Base-by-base conservation (phyloP, 83 land plant species). In the Diphasiastrum complanatum region DNA sequence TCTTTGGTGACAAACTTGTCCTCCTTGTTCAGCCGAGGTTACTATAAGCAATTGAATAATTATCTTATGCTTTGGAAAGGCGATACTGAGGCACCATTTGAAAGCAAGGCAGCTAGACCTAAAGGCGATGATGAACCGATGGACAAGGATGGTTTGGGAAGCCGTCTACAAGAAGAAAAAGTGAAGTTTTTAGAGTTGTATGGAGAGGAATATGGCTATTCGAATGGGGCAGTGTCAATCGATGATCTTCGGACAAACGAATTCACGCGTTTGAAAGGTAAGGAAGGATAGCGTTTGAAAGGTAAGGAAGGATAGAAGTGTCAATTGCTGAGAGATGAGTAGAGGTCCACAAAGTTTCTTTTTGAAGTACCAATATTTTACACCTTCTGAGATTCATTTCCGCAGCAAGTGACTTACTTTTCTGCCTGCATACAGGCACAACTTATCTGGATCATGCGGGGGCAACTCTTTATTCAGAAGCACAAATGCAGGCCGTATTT, bases 391-490 rank as follows among this genome's bases (percentile, higher is more conserved):
- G 57, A 25, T 14, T 24, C 11, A 8, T 11, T 1, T 2, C 46
- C 23, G 54, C 24, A 25, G 3, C 25, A 14, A 10, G 30, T 2
- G 47, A 34, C 35, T 55, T 66, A 10, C 34, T 27, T 43, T 27
- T 2, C 2, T 11, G n/a, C 20, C 76, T n/a, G n/a, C n/a, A n/a
- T n/a, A n/a, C n/a, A 91, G 95, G 77, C 37, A 41, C 54, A 14
- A 79, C 75, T 38, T 92, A 92, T 56, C 66, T 92, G 77, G 97
- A 92, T 47, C 97, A 92, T 75, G 97, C 91, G 11, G 97, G 97
- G 25, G 83, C 97, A 1, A 83, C 91, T 19, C 54, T 92, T 40
- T 86, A 92, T 68, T 79, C 95, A 24, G 86, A 83, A 46, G 64
- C 68, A 26, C 97, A 92, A 65, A 62, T 92, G 78, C 85, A 83